Conservation (phyloP, 805 yeast genomes). For the Yamadazyma philogaea region DNA sequence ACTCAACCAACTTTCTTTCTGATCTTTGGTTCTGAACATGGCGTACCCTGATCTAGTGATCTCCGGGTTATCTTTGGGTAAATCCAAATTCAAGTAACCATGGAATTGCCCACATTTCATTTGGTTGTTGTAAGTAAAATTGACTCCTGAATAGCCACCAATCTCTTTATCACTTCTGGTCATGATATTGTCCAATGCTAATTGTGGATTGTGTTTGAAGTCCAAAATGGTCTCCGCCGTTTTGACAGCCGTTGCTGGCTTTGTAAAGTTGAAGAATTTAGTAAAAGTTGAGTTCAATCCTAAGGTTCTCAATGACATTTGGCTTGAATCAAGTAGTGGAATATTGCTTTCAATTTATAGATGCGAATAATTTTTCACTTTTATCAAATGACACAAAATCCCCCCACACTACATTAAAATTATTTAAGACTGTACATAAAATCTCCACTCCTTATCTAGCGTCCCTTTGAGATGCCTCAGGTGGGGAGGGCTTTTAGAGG, state of each 20-base stretch:
- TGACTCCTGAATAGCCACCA: conserved; percentile 74
- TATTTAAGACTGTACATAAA: background rate
- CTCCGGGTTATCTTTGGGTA: conserved; percentile 61
- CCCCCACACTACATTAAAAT: background rate
- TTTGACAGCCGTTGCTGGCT: conserved; percentile 23
- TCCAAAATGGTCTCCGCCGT: conserved; percentile 49
- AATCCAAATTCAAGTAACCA: conserved; percentile 66
- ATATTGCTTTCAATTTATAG: conserved; percentile 1
- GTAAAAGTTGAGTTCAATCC: conserved; percentile 36
- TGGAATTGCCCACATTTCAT: conserved; percentile 37
- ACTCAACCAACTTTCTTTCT: conserved; percentile 49
- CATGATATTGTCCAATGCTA: conserved; percentile 46
- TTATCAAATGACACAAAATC: conserved; percentile 1
- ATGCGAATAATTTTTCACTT: background rate
- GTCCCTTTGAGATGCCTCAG: background rate
- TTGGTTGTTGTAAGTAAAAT: conserved; percentile 40
- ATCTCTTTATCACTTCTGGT: conserved; percentile 70
- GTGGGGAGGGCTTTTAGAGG: background rate
- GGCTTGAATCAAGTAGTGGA: background rate
- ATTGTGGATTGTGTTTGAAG: conserved; percentile 51
- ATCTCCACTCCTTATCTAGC: conserved; percentile 1
- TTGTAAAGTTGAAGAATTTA: conserved; percentile 35
- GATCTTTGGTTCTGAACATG: conserved; percentile 78
- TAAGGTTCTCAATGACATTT: conserved; percentile 42
- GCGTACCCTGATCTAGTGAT: conserved; percentile 71